Evolutionary conservation across 768 basidiomycete species (phyloP).

Genomic region (Dacryopinax primogenitus): DNA sequence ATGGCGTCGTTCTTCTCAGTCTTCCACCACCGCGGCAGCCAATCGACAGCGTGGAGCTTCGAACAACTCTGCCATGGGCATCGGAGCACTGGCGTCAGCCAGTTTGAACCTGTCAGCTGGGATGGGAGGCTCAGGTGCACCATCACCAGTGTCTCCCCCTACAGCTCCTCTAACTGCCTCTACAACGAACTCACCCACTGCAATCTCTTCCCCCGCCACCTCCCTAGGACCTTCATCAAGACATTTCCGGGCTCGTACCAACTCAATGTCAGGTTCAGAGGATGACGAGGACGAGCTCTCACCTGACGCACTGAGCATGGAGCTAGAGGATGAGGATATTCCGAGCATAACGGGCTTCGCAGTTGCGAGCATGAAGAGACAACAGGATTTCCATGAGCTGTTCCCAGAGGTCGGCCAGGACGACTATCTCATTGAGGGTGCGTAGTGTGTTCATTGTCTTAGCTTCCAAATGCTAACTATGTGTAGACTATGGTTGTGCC

Average conservation of each 20-base stretch:
- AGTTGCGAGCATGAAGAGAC: constrained; percentile 86
- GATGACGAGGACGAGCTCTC: constrained; percentile 23
- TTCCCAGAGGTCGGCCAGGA: constrained; percentile 84
- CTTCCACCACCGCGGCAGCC: not conserved
- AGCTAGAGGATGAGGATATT: constrained; percentile 57
- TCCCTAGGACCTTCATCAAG: constrained; percentile 1
- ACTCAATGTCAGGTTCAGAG: constrained; percentile 10
- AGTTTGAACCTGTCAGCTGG: not conserved
- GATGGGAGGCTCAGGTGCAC: not conserved
- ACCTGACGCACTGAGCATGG: constrained; percentile 21
- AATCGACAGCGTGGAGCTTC: not conserved
- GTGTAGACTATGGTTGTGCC: constrained; percentile 89
- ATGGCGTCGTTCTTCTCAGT: not conserved
- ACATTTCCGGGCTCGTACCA: not conserved
- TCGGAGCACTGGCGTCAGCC: not conserved
- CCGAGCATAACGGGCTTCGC: constrained; percentile 87
- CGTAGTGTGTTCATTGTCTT: constrained; percentile 21
- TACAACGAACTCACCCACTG: not conserved
- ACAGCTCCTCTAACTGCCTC: not conserved
- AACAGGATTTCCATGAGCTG: constrained; percentile 89
- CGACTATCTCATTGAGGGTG: constrained; percentile 96
- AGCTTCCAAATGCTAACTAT: constrained; percentile 2
- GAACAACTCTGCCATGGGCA: not conserved
- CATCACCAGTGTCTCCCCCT: not conserved
- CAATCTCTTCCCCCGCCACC: too few relatives aligned